Percentiles rank a stretch among this genome's conserved stretches.
Evolutionary conservation across 2,329 filamentous ascomycete genomes (phyloP).

Genomic region (Hymenoscyphus occultus): DNA sequence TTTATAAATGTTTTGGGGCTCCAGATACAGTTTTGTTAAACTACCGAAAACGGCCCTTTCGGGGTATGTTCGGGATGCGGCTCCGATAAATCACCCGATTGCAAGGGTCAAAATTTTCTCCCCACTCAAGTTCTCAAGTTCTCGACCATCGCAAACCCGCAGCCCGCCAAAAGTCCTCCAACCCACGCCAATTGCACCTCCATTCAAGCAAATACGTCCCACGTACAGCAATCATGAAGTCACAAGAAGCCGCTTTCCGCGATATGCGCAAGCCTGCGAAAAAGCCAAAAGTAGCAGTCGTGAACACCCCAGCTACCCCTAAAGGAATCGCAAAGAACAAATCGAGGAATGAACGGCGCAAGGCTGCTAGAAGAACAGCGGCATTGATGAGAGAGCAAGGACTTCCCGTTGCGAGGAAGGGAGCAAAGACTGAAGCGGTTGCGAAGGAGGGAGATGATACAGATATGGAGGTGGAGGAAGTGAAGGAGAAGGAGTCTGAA

Average conservation of each 20-base stretch:
- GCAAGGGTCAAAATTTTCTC: background rate
- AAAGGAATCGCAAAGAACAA: slow-evolving; percentile 12
- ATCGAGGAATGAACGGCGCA: slow-evolving; percentile 14
- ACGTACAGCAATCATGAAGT: slow-evolving; percentile 30
- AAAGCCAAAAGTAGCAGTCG: slow-evolving; percentile 8
- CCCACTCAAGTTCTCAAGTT: background rate
- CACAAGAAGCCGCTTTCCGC: slow-evolving; percentile 16
- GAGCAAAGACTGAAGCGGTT: background rate
- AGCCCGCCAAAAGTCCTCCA: background rate
- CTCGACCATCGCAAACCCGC: background rate
- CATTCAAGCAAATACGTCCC: background rate
- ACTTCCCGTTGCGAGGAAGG: background rate
- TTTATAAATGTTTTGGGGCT: too few species aligned
- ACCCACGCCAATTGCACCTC: background rate
- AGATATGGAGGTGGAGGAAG: background rate
- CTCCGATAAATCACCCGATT: background rate
- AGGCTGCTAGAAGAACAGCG: slow-evolving; percentile 14
- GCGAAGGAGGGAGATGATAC: background rate
- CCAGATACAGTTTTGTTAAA: too few species aligned
- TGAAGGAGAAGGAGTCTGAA: background rate
- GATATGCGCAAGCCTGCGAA: slow-evolving; percentile 9
- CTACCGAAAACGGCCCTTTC: too few species aligned
- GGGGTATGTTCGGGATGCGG: background rate
- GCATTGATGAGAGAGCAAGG: slow-evolving; percentile 1
- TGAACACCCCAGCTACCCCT: slow-evolving; percentile 9